Evolutionary conservation across 2,329 filamentous ascomycete genomes (phyloP).

Genomic region (Aspergillus japonicus): DNA sequence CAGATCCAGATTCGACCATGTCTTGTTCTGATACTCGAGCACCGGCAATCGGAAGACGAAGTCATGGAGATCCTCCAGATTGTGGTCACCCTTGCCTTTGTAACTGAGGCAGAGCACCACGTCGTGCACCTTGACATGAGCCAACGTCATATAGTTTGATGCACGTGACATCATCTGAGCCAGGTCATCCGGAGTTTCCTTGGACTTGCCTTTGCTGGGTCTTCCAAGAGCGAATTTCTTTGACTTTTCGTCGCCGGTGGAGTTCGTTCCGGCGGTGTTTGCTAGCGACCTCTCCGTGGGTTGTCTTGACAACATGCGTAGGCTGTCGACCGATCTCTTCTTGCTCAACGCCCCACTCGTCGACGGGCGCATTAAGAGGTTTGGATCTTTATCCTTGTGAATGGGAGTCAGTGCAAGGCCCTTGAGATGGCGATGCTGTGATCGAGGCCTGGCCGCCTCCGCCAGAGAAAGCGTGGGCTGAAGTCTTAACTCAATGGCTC

Average conservation of each 20-base stretch:
- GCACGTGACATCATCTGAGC: constrained; percentile 95
- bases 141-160: constrained; percentile 95
- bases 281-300: constrained; percentile 39
- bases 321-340: constrained; percentile 44
- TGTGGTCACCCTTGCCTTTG: constrained; percentile 93
- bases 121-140: constrained; percentile 90
- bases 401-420: constrained; percentile 38
- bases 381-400: constrained; percentile 27
- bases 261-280: constrained; percentile 28
- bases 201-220: constrained; percentile 52
- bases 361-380: constrained; percentile 23
- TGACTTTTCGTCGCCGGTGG: constrained; percentile 34
- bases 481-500: constrained; percentile 77
- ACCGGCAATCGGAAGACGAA: constrained; percentile 95
- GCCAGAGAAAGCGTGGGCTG: constrained; percentile 71
- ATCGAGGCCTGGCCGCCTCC: constrained; percentile 37
- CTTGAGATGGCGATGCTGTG: constrained; percentile 31
- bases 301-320: constrained; percentile 37
- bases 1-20: constrained; percentile 95
- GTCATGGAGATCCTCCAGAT: constrained; percentile 94
- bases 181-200: constrained; percentile 77
- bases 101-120: constrained; percentile 95
- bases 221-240: constrained; percentile 52
- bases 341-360: constrained; percentile 35
- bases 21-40: constrained; percentile 97